These are phyloP conservation scores for Suaeda aralocaspica DNA, from an alignment of 148 eudicot species.

Conservation along the genomic window DNA sequence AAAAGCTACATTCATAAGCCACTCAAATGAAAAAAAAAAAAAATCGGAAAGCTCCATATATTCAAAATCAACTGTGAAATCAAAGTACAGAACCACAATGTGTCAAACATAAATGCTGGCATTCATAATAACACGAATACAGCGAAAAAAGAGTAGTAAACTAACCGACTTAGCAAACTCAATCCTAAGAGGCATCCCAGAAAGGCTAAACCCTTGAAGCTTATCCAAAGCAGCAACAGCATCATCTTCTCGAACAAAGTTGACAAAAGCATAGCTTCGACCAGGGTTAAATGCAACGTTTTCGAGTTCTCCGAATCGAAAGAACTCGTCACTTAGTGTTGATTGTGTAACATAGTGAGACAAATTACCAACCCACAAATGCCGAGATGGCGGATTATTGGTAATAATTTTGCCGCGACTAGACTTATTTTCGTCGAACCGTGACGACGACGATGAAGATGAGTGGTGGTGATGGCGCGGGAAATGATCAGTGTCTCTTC, in stretches of 20 bases:
- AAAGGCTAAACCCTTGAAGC: conserved; percentile 65
- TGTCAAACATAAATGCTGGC: background rate
- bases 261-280: conserved; percentile 74
- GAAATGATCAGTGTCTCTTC: conserved; percentile 30
- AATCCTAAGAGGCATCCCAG: conserved; percentile 67
- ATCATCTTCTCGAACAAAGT: conserved; percentile 56
- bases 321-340: conserved; percentile 37
- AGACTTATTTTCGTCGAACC: conserved; percentile 14
- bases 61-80: background rate
- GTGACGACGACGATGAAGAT: background rate
- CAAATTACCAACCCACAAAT: conserved; percentile 80
- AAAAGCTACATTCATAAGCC: background rate
- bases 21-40: background rate
- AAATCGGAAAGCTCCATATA: background rate
- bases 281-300: conserved; percentile 65
- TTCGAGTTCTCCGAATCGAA: conserved; percentile 70
- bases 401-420: conserved; percentile 36
- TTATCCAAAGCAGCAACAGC: conserved; percentile 59
- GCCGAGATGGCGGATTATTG: conserved; percentile 79
- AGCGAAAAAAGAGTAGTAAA: conserved; percentile 24
- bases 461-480: background rate
- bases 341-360: conserved; percentile 38
- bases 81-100: conserved; percentile 10
- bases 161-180: conserved; percentile 98
- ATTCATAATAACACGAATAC: conserved; percentile 20